Evolutionary conservation across 1,284 basidiomycete genomes (phyloP).

Genomic region (Rhizoctonia solani): DNA sequence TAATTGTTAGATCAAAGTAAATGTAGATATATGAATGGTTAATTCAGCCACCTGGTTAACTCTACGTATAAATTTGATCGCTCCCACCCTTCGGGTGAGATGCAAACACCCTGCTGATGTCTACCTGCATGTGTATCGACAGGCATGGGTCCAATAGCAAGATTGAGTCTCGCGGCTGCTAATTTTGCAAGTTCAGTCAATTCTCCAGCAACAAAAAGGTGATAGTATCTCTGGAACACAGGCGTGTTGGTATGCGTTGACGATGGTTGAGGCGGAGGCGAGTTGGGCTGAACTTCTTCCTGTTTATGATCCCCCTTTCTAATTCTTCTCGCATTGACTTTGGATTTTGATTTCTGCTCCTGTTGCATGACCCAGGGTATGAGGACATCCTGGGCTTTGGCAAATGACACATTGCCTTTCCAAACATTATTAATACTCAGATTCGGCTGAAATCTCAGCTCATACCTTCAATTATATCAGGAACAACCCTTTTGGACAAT

Average conservation of each 20-base stretch:
- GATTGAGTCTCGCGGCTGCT: constrained; percentile 64
- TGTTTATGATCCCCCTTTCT: neutral
- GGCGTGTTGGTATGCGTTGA: constrained; percentile 40
- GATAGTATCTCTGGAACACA: constrained; percentile 87
- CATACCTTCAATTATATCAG: constrained; percentile 41
- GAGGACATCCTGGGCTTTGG: constrained; percentile 62
- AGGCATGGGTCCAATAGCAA: constrained; percentile 53
- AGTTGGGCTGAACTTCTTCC: constrained; percentile 10
- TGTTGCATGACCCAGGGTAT: constrained; percentile 68
- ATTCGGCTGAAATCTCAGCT: neutral
- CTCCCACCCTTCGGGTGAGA: constrained; percentile 83
- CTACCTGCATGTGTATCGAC: constrained; percentile 27
- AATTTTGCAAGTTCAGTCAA: constrained; percentile 61
- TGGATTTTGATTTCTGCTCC: constrained; percentile 42
- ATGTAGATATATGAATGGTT: constrained; percentile 30
- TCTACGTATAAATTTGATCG: constrained; percentile 82
- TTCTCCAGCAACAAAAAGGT: constrained; percentile 86
- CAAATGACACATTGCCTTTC: constrained; percentile 40
- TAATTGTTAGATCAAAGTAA: neutral
- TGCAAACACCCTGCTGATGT: constrained; percentile 55
- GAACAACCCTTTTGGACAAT: constrained; percentile 72
- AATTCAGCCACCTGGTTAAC: constrained; percentile 60
- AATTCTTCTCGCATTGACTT: constrained; percentile 45
- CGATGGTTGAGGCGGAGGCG: constrained; percentile 7
- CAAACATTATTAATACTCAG: neutral